These are phyloP conservation scores for Podospora fimiseda DNA, from an alignment of 495 filamentous ascomycete species.

Conservation along the genomic window DNA sequence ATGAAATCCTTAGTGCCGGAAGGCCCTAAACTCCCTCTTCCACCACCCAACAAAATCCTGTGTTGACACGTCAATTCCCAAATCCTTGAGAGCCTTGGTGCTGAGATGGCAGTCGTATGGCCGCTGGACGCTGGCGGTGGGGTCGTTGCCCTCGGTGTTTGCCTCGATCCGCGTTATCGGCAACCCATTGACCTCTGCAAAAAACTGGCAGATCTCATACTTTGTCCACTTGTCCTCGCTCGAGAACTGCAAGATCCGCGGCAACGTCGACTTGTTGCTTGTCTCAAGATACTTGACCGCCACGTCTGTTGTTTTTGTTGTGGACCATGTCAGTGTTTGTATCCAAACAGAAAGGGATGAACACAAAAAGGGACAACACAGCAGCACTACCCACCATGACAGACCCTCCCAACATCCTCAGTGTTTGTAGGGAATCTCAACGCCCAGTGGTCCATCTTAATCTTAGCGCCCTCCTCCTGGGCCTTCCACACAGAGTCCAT, in stretches of 20 bases:
- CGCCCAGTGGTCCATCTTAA: slow-evolving; percentile 88
- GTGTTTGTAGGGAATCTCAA: slow-evolving; percentile 81
- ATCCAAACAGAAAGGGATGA: too few species aligned
- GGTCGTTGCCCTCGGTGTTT: slow-evolving; percentile 71
- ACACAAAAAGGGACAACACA: too few species aligned
- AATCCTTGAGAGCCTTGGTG: slow-evolving; percentile 63
- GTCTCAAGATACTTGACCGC: slow-evolving; percentile 57
- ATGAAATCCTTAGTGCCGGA: slow-evolving; percentile 32
- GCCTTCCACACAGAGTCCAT: slow-evolving; percentile 66
- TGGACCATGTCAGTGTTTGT: too few species aligned
- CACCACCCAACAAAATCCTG: slow-evolving; percentile 81
- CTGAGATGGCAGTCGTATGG: slow-evolving; percentile 89
- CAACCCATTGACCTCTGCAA: slow-evolving; percentile 76
- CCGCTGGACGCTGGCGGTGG: slow-evolving; percentile 64
- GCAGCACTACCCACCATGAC: slow-evolving; percentile 36
- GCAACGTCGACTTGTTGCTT: slow-evolving; percentile 44
- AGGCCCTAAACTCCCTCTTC: slow-evolving; percentile 48
- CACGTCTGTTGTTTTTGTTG: slow-evolving; percentile 37
- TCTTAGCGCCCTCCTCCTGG: slow-evolving; percentile 49
- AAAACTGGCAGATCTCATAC: slow-evolving; percentile 78
- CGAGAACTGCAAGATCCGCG: slow-evolving; percentile 76
- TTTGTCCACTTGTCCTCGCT: slow-evolving; percentile 85
- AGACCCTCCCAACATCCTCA: slow-evolving; percentile 80
- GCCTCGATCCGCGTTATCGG: slow-evolving; percentile 62
- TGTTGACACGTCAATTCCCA: slow-evolving; percentile 71